Conservation (phyloP, 371 early-diverging fungal species). For the Dinochytrium kinnereticum region DNA sequence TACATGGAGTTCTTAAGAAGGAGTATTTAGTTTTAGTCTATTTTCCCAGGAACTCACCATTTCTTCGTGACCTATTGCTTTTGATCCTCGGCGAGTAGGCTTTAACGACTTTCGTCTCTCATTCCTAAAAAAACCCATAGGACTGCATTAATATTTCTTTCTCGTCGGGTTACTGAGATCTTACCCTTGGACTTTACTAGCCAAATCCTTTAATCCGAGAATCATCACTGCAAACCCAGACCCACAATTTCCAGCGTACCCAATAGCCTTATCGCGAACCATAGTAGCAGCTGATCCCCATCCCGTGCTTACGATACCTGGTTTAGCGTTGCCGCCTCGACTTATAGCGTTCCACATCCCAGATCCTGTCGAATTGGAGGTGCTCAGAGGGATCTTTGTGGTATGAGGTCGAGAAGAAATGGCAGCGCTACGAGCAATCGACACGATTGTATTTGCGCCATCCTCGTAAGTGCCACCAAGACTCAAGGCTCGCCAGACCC, state of each 20-base stretch:
- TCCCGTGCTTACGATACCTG: conserved; percentile 12
- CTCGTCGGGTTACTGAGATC: conserved; percentile 6
- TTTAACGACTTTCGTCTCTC: neutral
- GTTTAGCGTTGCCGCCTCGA: neutral
- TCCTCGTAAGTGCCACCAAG: conserved; percentile 47
- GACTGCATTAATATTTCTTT: neutral
- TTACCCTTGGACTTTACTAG: conserved; percentile 33
- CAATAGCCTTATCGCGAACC: conserved; percentile 43
- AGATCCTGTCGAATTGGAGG: neutral
- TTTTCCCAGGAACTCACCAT: too few species aligned
- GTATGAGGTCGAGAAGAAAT: conserved; percentile 7
- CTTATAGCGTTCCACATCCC: neutral
- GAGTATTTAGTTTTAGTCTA: neutral
- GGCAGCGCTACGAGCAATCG: conserved; percentile 35
- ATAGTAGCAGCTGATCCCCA: conserved; percentile 47
- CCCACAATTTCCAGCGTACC: conserved; percentile 24
- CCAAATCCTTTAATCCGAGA: conserved; percentile 40
- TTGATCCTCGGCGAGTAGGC: neutral
- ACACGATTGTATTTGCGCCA: conserved; percentile 37
- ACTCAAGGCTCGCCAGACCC: conserved; percentile 84
- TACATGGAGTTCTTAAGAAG: conserved; percentile 10
- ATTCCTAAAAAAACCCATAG: neutral
- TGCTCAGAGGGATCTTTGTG: neutral
- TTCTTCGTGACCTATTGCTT: too few species aligned
- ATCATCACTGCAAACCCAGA: conserved; percentile 43